Conservation (phyloP, 768 basidiomycete species). For the Rhizopogon salebrosus region DNA sequence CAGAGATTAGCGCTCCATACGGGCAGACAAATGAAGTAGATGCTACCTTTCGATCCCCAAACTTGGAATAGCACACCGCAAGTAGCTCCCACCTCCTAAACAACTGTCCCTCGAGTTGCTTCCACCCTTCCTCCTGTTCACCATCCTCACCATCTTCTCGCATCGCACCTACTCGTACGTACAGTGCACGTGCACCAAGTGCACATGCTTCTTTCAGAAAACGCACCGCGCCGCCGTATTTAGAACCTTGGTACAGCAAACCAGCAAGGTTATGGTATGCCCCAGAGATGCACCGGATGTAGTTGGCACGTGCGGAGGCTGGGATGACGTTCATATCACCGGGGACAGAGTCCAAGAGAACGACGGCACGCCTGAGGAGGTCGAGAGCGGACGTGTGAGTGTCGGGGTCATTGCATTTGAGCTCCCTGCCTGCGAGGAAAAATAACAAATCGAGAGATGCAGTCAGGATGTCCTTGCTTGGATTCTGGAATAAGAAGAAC, state of each 20-base stretch:
- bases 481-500: constrained; percentile 8
- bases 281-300: constrained; percentile 64
- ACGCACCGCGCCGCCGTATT: constrained; percentile 57
- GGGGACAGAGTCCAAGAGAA: constrained; percentile 15
- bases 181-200: constrained; percentile 46
- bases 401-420: constrained; percentile 36
- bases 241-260: constrained; percentile 60
- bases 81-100: constrained; percentile 77
- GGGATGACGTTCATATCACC: constrained; percentile 11
- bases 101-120: constrained; percentile 57
- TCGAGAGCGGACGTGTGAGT: constrained; percentile 44
- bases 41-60: constrained; percentile 68
- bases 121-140: constrained; percentile 42
- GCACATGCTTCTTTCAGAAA: constrained; percentile 62
- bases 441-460: constrained; percentile 53
- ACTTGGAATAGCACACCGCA: constrained; percentile 72
- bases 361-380: constrained; percentile 39
- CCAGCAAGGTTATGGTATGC: constrained; percentile 68
- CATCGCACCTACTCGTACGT: constrained; percentile 13
- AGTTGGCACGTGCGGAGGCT: constrained; percentile 40
- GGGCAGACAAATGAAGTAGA: constrained; percentile 4
- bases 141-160: constrained; percentile 14
- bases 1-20: background rate
- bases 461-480: constrained; percentile 32
- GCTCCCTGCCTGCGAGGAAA: constrained; percentile 40